These are phyloP conservation scores for Plasmodium chabaudi DNA, from an alignment of 169 alveolate species.

Conservation along the genomic window DNA sequence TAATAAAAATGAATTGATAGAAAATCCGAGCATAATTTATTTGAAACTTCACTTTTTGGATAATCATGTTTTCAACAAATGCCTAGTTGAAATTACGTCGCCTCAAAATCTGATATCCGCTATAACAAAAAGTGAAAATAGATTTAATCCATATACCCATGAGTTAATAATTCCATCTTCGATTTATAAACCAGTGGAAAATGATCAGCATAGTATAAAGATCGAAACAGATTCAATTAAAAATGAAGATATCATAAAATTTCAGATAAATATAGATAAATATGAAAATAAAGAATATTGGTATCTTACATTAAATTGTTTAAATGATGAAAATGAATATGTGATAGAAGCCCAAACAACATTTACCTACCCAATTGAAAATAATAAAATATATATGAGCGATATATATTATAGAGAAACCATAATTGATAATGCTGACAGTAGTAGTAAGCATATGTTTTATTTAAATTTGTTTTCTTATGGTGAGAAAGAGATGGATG, in stretches of 20 bases:
- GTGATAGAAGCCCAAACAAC: conserved; percentile 40
- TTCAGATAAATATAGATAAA: conserved; percentile 21
- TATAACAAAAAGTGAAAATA: conserved; percentile 24
- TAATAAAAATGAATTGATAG: conserved; percentile 15
- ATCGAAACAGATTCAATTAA: conserved; percentile 14
- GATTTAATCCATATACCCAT: conserved; percentile 13
- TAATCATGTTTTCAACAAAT: conserved; percentile 27
- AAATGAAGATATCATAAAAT: conserved; percentile 32
- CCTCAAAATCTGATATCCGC: conserved; percentile 38
- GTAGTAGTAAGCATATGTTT: conserved; percentile 3
- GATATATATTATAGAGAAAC: conserved; percentile 32
- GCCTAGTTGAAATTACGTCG: conserved; percentile 31
- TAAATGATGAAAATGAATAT: conserved; percentile 24
- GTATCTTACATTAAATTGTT: conserved; percentile 13
- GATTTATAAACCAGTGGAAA: conserved; percentile 22
- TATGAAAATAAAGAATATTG: conserved; percentile 55
- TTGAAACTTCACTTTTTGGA: conserved; percentile 10
- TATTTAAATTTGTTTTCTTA: conserved; percentile 38
- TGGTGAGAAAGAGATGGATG: conserved; percentile 60
- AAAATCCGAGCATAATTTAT: conserved; percentile 18
- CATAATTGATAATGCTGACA: background rate
- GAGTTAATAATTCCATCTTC: conserved; percentile 41
- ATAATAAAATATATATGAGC: conserved; percentile 50
- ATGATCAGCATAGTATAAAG: conserved; percentile 5
- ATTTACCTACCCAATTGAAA: conserved; percentile 32